These are phyloP conservation scores for Phytophthora idaei DNA, from an alignment of 352 stramenopile species.

Conservation along the genomic window DNA sequence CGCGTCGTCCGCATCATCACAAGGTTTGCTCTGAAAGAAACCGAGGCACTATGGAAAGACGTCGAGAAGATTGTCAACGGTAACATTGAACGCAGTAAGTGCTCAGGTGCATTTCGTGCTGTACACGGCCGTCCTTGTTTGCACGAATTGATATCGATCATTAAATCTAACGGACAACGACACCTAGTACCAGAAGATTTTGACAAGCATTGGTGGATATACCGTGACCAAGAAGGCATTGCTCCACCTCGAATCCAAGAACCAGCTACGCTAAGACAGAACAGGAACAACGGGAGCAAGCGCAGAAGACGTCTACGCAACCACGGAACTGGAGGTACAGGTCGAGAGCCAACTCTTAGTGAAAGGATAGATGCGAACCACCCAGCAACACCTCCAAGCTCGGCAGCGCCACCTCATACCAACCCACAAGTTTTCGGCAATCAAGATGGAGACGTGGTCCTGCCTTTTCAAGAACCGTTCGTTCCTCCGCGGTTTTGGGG, in stretches of 20 bases:
- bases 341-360: too few species aligned
- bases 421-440: neutral
- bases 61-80: neutral
- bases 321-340: neutral
- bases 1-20: neutral
- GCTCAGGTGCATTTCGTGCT: neutral
- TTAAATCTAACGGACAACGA: neutral
- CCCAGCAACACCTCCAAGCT: neutral
- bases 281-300: neutral
- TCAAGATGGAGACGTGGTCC: too few species aligned
- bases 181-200: neutral
- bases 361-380: neutral
- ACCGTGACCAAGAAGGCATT: neutral
- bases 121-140: neutral
- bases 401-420: too few species aligned
- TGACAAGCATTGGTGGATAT: constrained; percentile 1
- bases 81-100: neutral
- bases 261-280: neutral
- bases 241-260: neutral
- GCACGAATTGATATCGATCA: neutral
- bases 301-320: neutral
- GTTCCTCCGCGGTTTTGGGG: too few species aligned
- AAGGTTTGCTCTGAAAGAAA: neutral
- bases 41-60: neutral
- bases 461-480: too few species aligned